Evolutionary conservation across 331 rosid genomes (phyloP).

Genomic region (Telfairia occidentalis): DNA sequence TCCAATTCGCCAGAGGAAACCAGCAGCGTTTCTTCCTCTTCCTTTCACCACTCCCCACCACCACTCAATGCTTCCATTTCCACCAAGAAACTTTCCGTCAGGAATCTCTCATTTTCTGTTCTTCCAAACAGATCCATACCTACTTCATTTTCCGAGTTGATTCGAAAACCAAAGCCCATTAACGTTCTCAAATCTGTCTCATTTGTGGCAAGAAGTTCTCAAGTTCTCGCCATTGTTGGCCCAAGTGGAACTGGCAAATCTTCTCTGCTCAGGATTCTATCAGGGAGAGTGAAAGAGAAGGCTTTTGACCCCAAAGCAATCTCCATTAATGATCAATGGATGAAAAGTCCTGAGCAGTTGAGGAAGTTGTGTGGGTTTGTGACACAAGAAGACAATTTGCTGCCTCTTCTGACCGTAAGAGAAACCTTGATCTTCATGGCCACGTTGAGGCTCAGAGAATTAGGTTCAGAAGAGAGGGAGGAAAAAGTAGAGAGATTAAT

Average conservation of each 20-base stretch:
- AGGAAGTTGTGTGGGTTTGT: conserved; percentile 71
- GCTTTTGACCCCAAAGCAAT: conserved; percentile 40
- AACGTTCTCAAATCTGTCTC: conserved; percentile 62
- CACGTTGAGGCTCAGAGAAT: conserved; percentile 51
- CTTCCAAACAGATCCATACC: conserved; percentile 27
- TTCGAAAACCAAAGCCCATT: conserved; percentile 35
- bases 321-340: conserved; percentile 37
- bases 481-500: conserved; percentile 50
- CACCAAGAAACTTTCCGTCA: conserved; percentile 34
- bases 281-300: conserved; percentile 43
- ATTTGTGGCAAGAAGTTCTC: conserved; percentile 51
- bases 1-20: conserved; percentile 59
- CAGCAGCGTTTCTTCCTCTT: conserved; percentile 45
- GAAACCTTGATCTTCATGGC: conserved; percentile 71
- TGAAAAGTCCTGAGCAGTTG: conserved; percentile 48
- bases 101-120: conserved; percentile 45
- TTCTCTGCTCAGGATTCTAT: conserved; percentile 49
- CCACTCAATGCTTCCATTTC: conserved; percentile 8
- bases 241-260: conserved; percentile 95
- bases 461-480: conserved; percentile 38
- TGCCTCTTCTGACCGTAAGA: conserved; percentile 72
- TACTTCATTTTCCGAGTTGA: conserved; percentile 24
- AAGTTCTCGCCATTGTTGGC: conserved; percentile 73
- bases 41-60: conserved; percentile 34
- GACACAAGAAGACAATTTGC: conserved; percentile 70